Evolutionary conservation across 768 basidiomycete genomes (phyloP).

Genomic region (Leccinellum luteum): DNA sequence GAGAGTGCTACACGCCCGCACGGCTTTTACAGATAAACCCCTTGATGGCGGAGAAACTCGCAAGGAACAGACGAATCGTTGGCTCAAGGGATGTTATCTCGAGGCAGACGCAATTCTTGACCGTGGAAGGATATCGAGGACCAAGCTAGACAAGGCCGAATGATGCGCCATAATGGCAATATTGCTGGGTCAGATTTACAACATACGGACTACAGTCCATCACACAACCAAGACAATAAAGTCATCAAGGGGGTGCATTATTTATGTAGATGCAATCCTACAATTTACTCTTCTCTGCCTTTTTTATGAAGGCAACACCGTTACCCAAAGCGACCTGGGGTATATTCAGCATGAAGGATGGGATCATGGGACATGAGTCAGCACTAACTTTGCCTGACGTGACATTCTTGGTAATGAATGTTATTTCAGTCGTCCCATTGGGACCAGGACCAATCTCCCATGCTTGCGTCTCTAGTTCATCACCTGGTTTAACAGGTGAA

Average conservation of each 20-base stretch:
- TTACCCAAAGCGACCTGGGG: constrained; percentile 51
- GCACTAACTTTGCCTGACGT: constrained; percentile 53
- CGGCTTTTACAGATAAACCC: constrained; percentile 55
- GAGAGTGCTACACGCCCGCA: constrained; percentile 83
- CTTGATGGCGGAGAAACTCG: constrained; percentile 29
- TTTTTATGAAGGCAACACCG: constrained; percentile 64
- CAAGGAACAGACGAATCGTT: constrained; percentile 60
- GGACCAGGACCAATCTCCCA: constrained; percentile 76
- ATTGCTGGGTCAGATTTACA: background rate
- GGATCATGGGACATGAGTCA: background rate
- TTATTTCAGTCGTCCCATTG: constrained; percentile 53
- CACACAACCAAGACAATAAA: background rate
- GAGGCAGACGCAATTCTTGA: constrained; percentile 67
- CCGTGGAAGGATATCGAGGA: constrained; percentile 51
- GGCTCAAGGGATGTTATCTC: constrained; percentile 89
- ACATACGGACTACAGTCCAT: background rate
- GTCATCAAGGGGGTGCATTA: no score
- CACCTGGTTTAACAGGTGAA: constrained; percentile 79
- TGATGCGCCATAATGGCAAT: background rate
- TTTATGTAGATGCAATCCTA: constrained; percentile 15
- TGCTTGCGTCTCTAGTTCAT: constrained; percentile 70
- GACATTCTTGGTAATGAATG: constrained; percentile 61
- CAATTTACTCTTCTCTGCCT: constrained; percentile 44
- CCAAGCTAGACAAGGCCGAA: constrained; percentile 15
- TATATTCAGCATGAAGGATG: background rate